phyloP scores from a whole-genome alignment of 495 filamentous ascomycete species.

The Penicillium cataractarum region DNA sequence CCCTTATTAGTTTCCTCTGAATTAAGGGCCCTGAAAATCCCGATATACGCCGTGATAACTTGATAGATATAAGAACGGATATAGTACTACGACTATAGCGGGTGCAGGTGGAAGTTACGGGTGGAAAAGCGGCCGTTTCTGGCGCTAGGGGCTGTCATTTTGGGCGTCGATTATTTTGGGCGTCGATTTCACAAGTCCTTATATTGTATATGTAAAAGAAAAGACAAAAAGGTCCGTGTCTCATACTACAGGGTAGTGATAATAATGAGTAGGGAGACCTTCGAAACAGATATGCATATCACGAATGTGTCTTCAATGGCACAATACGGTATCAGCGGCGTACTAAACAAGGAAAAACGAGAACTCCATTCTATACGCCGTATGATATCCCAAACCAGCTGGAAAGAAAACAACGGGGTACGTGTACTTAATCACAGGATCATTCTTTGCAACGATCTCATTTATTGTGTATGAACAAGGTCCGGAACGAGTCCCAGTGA shows the following conservation, averaged over 20 bases:
- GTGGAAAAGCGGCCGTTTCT: too few relatives aligned
- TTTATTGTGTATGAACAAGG: conserved; percentile 83
- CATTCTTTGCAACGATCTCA: conserved; percentile 40
- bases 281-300: not conserved
- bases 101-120: too few relatives aligned
- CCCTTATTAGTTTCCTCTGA: too few relatives aligned
- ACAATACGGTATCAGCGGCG: not conserved
- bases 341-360: conserved; percentile 18
- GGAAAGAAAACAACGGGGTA: conserved; percentile 17
- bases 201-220: conserved; percentile 6
- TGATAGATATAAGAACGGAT: too few relatives aligned
- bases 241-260: conserved; percentile 32
- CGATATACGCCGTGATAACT: too few relatives aligned
- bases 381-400: conserved; percentile 25
- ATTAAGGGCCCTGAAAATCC: too few relatives aligned
- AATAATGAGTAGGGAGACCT: not conserved
- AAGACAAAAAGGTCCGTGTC: conserved; percentile 14
- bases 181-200: too few relatives aligned
- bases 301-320: not conserved
- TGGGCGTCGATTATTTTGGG: too few relatives aligned
- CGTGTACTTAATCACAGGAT: conserved; percentile 11
- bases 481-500: conserved; percentile 80
- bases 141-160: too few relatives aligned
- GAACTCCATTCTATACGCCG: conserved; percentile 41
- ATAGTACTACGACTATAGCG: too few relatives aligned